phyloP scores from a whole-genome alignment of 2,329 filamentous ascomycete genomes.

The Nemania serpens region DNA sequence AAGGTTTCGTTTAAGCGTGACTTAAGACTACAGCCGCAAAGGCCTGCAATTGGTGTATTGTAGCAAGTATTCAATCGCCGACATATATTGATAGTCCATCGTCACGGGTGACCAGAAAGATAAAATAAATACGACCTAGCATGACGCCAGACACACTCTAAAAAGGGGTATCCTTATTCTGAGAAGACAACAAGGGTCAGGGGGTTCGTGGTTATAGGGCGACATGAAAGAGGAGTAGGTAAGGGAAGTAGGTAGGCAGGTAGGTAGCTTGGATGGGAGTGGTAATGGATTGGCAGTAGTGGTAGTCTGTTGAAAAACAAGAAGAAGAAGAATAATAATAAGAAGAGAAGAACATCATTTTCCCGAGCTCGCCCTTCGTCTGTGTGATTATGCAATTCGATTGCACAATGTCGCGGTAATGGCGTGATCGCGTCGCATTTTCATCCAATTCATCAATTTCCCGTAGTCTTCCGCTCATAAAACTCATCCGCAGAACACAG shows the following conservation, averaged over 20 bases:
- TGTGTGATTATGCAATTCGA: slow-evolving; percentile 26
- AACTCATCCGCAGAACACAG: not conserved
- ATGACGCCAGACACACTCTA: slow-evolving; percentile 30
- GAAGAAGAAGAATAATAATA: slow-evolving; percentile 5
- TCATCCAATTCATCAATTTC: slow-evolving; percentile 26
- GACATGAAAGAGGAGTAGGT: not conserved
- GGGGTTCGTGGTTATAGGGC: not conserved
- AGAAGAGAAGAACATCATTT: slow-evolving; percentile 6
- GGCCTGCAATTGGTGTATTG: too few relatives aligned
- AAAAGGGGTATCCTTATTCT: slow-evolving; percentile 27
- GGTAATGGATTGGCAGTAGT: not conserved
- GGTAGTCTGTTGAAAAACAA: not conserved
- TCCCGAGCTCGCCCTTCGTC: slow-evolving; percentile 1
- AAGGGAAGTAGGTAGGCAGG: not conserved
- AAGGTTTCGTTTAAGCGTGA: too few relatives aligned
- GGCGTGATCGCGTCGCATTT: slow-evolving; percentile 35
- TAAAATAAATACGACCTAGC: not conserved
- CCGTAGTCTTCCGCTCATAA: slow-evolving; percentile 3
- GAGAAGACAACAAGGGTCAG: slow-evolving; percentile 8
- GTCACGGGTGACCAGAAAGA: too few relatives aligned
- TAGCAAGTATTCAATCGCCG: too few relatives aligned
- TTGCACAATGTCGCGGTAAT: slow-evolving; percentile 39
- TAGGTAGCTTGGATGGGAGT: not conserved
- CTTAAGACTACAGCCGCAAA: too few relatives aligned
- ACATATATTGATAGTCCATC: too few relatives aligned